Conservation (phyloP, 306 rosid genomes). For the Malus sylvestris region DNA sequence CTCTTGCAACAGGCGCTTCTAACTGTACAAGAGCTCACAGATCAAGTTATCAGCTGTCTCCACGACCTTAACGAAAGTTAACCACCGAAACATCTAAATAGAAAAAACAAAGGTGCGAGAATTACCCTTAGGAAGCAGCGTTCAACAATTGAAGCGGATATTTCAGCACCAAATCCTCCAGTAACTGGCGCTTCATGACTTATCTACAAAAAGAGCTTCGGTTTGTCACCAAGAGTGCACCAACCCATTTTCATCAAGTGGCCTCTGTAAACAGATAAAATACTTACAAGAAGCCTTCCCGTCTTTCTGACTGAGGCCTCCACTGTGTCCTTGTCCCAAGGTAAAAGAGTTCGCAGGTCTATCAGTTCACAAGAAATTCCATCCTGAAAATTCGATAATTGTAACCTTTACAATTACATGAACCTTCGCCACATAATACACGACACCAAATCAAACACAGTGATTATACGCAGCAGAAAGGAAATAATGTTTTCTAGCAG, state of each 20-base stretch:
- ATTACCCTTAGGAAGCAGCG: constrained; percentile 91
- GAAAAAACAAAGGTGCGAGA: background rate
- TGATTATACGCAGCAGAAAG: background rate
- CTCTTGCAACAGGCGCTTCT: constrained; percentile 90
- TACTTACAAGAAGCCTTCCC: constrained; percentile 89
- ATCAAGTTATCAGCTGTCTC: background rate
- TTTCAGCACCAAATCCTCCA: constrained; percentile 97
- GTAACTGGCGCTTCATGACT: constrained; percentile 99
- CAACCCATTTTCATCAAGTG: background rate
- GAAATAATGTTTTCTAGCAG: background rate
- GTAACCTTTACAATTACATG: background rate
- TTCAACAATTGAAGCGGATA: constrained; percentile 80
- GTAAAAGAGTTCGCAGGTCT: constrained; percentile 83
- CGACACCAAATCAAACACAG: background rate
- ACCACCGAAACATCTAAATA: background rate
- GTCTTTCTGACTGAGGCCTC: constrained; percentile 90
- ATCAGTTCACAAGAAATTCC: constrained; percentile 94
- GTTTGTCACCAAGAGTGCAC: constrained; percentile 10
- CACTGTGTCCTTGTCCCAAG: constrained; percentile 95
- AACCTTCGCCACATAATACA: background rate
- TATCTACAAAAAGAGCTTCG: constrained; percentile 38
- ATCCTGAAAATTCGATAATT: constrained; percentile 44
- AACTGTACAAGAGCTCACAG: constrained; percentile 30
- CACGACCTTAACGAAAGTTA: background rate
- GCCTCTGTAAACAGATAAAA: constrained; percentile 1